phyloP scores from a whole-genome alignment of 148 eudicot species.

The Pouteria glomerata region DNA sequence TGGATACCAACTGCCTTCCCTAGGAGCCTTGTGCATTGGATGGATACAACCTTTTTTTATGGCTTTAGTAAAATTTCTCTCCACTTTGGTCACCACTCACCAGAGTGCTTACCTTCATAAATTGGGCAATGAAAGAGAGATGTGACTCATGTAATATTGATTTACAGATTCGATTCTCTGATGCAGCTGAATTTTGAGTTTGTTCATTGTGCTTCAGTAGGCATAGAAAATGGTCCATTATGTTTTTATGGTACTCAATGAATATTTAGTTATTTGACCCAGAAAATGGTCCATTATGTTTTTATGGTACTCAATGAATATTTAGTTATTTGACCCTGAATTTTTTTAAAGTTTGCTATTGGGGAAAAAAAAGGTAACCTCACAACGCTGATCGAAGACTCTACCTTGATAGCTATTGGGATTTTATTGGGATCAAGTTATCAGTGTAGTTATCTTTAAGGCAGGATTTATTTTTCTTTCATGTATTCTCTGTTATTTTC shows the following conservation, averaged over 20 bases:
- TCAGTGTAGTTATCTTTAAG: neutral
- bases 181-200: neutral
- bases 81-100: too few relatives aligned
- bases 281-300: neutral
- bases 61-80: too few relatives aligned
- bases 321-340: neutral
- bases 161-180: neutral
- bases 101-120: too few relatives aligned
- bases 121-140: too few relatives aligned
- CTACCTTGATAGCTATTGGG: neutral
- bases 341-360: neutral
- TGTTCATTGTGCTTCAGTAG: too few relatives aligned
- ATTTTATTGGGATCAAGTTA: neutral
- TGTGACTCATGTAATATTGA: neutral
- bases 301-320: neutral
- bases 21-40: too few relatives aligned
- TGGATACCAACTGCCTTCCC: too few relatives aligned
- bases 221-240: neutral
- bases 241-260: too few relatives aligned
- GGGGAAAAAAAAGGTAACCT: too few relatives aligned
- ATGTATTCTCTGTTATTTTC: neutral
- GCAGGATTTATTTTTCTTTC: neutral
- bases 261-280: neutral
- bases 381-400: neutral
- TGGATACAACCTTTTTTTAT: too few relatives aligned